Percentiles rank a stretch among this genome's conserved stretches.
Conservation (phyloP, 1,284 basidiomycete genomes). For the Porogramme epimiltina region DNA sequence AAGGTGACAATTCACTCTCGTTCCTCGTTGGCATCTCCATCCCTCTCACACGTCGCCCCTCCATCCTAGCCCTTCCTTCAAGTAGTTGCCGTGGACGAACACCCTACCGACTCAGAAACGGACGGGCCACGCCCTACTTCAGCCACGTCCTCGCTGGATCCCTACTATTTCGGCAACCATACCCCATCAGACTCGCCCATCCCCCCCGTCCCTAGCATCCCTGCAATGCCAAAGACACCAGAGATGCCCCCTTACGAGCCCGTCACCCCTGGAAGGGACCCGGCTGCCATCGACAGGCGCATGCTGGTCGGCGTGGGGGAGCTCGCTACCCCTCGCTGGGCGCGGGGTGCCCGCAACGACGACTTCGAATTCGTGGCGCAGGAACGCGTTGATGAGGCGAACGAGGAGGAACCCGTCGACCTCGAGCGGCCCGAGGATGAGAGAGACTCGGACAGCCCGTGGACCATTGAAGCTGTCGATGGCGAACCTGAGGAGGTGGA, state of each 20-base stretch:
- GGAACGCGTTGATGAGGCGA: slow-evolving; percentile 40
- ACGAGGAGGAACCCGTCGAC: slow-evolving; percentile 45
- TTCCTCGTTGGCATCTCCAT: background rate
- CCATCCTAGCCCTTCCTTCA: slow-evolving; percentile 39
- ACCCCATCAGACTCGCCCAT: slow-evolving; percentile 66
- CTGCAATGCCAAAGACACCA: slow-evolving; percentile 39
- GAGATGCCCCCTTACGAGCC: slow-evolving; percentile 51
- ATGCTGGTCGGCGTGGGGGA: slow-evolving; percentile 94
- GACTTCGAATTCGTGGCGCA: slow-evolving; percentile 37
- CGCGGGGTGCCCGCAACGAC: slow-evolving; percentile 39
- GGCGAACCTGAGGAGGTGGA: slow-evolving; percentile 63
- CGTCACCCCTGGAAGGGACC: slow-evolving; percentile 76
- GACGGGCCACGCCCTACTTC: slow-evolving; percentile 49
- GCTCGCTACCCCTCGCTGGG: slow-evolving; percentile 96
- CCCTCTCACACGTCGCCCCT: slow-evolving; percentile 1
- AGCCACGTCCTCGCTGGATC: slow-evolving; percentile 76
- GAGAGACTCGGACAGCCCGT: slow-evolving; percentile 69
- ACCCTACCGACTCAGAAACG: slow-evolving; percentile 32
- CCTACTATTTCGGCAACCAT: slow-evolving; percentile 77
- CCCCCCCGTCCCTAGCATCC: slow-evolving; percentile 41
- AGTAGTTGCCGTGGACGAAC: slow-evolving; percentile 37
- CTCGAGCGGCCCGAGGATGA: slow-evolving; percentile 44
- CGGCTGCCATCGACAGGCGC: slow-evolving; percentile 82
- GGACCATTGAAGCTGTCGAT: slow-evolving; percentile 85
- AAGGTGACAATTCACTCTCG: slow-evolving; percentile 22